Evolutionary conservation across 2,329 filamentous ascomycete species (phyloP).

Genomic region (Rhynchosporium secalis): DNA sequence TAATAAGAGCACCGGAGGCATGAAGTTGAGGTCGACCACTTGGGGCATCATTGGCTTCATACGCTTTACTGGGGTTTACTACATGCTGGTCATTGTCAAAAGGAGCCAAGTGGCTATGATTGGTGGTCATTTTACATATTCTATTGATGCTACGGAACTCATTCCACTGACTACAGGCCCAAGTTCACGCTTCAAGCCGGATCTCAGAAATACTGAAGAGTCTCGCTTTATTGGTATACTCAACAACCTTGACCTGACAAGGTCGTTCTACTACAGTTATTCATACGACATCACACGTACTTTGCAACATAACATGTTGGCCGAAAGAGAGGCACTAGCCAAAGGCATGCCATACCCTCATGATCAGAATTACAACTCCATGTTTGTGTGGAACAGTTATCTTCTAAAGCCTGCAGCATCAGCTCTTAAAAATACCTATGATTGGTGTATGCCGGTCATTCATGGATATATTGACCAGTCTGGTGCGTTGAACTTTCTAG

Average conservation of each 20-base stretch:
- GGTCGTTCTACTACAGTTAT: constrained; percentile 97
- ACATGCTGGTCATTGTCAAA: constrained; percentile 96
- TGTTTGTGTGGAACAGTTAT: constrained; percentile 98
- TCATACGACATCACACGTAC: constrained; percentile 95
- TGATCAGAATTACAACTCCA: constrained; percentile 74
- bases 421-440: constrained; percentile 76
- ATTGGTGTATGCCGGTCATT: constrained; percentile 95
- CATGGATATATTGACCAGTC: constrained; percentile 96
- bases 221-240: constrained; percentile 85
- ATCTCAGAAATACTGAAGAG: constrained; percentile 81
- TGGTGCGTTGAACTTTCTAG: constrained; percentile 41
- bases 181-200: constrained; percentile 68
- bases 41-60: constrained; percentile 97
- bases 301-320: constrained; percentile 86
- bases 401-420: constrained; percentile 73
- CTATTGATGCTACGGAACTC: constrained; percentile 90
- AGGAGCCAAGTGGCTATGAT: constrained; percentile 95
- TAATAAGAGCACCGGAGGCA: constrained; percentile 84
- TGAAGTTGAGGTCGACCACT: constrained; percentile 84
- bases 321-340: constrained; percentile 71
- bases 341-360: constrained; percentile 60
- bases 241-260: constrained; percentile 84
- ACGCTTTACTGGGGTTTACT: constrained; percentile 91
- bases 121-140: constrained; percentile 93
- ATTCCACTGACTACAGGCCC: constrained; percentile 77